Percentiles rank a stretch among this genome's conserved stretches.
phyloP scores from a whole-genome alignment of 345 rosid species.

The Noccaea bulbosa region DNA sequence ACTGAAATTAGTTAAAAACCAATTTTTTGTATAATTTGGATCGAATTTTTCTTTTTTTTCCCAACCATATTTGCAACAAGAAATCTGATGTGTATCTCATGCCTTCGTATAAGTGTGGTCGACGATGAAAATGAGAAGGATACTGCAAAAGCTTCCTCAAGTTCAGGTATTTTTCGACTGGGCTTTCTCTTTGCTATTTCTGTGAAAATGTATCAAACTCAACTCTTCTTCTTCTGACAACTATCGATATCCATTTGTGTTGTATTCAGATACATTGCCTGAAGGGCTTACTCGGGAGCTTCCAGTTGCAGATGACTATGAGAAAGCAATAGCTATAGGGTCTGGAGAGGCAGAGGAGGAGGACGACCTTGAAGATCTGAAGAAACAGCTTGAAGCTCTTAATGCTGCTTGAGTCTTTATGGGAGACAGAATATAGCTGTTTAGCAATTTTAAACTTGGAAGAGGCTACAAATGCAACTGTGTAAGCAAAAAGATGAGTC shows the following conservation, averaged over 20 bases:
- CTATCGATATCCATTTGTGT: conserved; percentile 5
- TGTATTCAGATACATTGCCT: conserved; percentile 63
- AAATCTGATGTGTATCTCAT: conserved; percentile 22
- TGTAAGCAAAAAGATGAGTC: conserved; percentile 10
- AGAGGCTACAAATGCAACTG: conserved; percentile 39
- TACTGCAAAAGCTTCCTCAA: conserved; percentile 47
- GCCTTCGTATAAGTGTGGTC: conserved; percentile 55
- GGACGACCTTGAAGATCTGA: conserved; percentile 70
- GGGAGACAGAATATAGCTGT: conserved; percentile 4
- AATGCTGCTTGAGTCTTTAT: conserved; percentile 53
- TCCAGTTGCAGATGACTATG: conserved; percentile 72
- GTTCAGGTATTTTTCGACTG: conserved; percentile 56
- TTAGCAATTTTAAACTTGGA: conserved; percentile 17
- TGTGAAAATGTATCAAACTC: not conserved
- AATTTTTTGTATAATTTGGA: not conserved
- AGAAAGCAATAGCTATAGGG: conserved; percentile 48
- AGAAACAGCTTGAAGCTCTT: conserved; percentile 86
- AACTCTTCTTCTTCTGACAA: not conserved
- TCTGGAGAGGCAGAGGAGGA: conserved; percentile 52
- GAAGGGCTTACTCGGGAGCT: conserved; percentile 90
- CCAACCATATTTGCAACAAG: not conserved
- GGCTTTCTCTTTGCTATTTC: conserved; percentile 1
- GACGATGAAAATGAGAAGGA: conserved; percentile 59
- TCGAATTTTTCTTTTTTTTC: not conserved
- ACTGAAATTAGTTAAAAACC: conserved; percentile 8